Evolutionary conservation across 2,329 filamentous ascomycete genomes (phyloP), one percentile per base, ranked within the genome.

Genomic region (Pestalotiopsis sp.): DNA sequence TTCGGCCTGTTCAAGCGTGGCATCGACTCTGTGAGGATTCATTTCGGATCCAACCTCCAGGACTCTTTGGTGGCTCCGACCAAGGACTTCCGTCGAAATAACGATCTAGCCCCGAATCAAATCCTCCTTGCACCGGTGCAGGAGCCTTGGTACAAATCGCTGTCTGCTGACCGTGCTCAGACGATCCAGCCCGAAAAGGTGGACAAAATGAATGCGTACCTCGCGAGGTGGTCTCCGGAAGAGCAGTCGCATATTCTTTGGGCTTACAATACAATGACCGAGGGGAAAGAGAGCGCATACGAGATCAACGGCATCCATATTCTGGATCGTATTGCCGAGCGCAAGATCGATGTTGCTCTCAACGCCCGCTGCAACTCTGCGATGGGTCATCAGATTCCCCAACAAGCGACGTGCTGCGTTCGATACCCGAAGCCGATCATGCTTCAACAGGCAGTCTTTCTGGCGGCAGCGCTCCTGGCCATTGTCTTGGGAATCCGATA

Each of bases 301-400:
- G 79, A 83, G 60, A 79, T 81, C 58, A 84, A 83, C 69, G 86
- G 86, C 14, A 72, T 89, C 27, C 85, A 87, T 75, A 80, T 86
- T 11, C 77, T 81, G 13, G 79, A 83, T 14, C 78, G 75, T 31
- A 80, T 89, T 36, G 83, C 84, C 1, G 78, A 79, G 61, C 78
- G 78, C 66, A 84, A 86, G 77, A 83, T 85, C 14, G 84, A 90
- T 72, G 75, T 89, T 20, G 75, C 87, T 2, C 80, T 90, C 64
- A 88, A 87, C 69, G 77, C 84, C 36, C 83, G 84, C 59, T 90
- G 88, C 78, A 90, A 90, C 74, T 79, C 81, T 68, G 74, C 80
- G 20, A 78, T 78, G 3, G 70, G 76, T 17, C 77, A 78, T n/a
- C 77, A 77, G 31, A 83, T 82, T 69, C 81, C 82, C 0, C 83